phyloP scores from a whole-genome alignment of 2,329 filamentous ascomycete species.

The Cercospora sesami region DNA sequence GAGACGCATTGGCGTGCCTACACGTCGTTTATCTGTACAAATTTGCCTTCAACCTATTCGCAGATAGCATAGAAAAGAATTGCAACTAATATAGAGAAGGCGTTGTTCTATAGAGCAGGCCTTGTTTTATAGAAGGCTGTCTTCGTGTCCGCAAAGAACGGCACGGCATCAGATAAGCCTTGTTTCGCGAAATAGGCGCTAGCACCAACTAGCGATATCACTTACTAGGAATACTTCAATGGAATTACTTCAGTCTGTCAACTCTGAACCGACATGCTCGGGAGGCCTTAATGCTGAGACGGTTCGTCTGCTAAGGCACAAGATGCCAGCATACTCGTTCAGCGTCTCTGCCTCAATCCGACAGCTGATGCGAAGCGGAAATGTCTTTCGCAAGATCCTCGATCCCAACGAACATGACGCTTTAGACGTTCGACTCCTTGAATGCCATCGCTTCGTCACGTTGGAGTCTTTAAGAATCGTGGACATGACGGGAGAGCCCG shows the following conservation, averaged over 20 bases:
- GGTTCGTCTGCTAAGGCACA: background rate
- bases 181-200: too few relatives aligned
- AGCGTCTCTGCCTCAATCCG: background rate
- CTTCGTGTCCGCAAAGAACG: too few relatives aligned
- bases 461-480: background rate
- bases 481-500: too few relatives aligned
- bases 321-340: background rate
- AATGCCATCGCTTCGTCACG: background rate
- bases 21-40: too few relatives aligned
- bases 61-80: too few relatives aligned
- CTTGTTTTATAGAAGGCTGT: too few relatives aligned
- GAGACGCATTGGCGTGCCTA: too few relatives aligned
- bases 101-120: too few relatives aligned
- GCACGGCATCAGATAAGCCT: too few relatives aligned
- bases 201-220: too few relatives aligned
- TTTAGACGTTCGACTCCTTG: background rate
- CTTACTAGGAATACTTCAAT: background rate
- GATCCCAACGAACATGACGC: background rate
- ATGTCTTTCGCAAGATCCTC: background rate
- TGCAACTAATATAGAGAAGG: too few relatives aligned
- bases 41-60: too few relatives aligned
- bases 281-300: background rate
- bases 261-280: background rate
- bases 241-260: background rate
- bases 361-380: background rate